Conservation (phyloP, 1,284 basidiomycete genomes). For the Microbotryum saponariae region DNA sequence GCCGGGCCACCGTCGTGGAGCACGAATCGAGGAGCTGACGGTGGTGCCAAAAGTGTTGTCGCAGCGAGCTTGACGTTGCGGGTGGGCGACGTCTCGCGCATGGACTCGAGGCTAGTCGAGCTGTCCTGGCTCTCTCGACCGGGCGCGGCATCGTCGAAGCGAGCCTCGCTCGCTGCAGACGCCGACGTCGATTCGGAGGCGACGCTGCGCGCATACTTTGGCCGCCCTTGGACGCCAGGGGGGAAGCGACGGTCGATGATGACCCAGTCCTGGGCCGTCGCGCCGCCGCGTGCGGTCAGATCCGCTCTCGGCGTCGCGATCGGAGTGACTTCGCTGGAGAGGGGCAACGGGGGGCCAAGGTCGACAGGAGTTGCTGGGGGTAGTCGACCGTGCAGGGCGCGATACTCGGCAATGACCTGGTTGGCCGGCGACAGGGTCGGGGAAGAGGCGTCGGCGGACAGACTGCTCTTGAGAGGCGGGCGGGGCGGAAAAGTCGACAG, state of each 20-base stretch:
- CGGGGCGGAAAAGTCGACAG: constrained; percentile 27
- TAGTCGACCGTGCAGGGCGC: constrained; percentile 4
- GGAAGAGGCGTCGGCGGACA: not conserved
- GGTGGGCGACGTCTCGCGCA: not conserved
- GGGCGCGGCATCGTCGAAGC: not conserved
- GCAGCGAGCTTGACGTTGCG: not conserved
- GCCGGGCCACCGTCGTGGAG: constrained; percentile 6
- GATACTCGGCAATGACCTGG: constrained; percentile 16
- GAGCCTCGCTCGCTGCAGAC: not conserved
- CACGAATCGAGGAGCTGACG: not conserved
- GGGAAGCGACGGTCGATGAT: too few relatives aligned
- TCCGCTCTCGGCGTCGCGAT: not conserved
- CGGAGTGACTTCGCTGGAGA: not conserved
- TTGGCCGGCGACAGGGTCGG: constrained; percentile 10
- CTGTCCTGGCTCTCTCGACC: constrained; percentile 4
- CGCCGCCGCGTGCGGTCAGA: not conserved
- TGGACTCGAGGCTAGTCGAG: constrained; percentile 11
- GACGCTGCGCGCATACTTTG: not conserved
- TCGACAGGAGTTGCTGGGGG: not conserved
- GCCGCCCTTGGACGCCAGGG: too few relatives aligned
- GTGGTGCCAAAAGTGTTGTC: not conserved
- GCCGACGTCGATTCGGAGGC: not conserved
- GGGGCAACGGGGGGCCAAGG: not conserved
- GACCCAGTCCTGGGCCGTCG: too few relatives aligned
- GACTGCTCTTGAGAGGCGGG: constrained; percentile 16